A percentile compares a stretch with the other conserved stretches of the same genome.
phyloP scores from a whole-genome alignment of 2,329 filamentous ascomycete species.

The Nemania sp. region DNA sequence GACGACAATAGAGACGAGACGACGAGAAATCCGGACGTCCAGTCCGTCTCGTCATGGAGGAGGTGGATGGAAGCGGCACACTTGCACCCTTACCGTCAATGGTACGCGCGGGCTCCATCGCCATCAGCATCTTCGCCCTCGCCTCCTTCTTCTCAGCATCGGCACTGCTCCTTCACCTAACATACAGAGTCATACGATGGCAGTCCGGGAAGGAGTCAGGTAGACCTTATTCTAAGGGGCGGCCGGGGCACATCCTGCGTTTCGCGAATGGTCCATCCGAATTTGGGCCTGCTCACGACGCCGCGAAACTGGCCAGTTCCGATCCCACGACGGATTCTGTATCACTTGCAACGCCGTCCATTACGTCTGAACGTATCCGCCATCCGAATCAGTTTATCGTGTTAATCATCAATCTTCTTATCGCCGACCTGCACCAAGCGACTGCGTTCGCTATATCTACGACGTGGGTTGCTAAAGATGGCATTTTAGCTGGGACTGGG shows the following conservation, averaged over 20 bases:
- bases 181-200: constrained; percentile 45
- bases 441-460: constrained; percentile 67
- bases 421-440: constrained; percentile 70
- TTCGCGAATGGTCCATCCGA: constrained; percentile 25
- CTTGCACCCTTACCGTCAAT: constrained; percentile 44
- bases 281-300: constrained; percentile 27
- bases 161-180: constrained; percentile 43
- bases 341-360: constrained; percentile 6
- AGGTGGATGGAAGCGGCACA: constrained; percentile 23
- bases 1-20: constrained; percentile 6
- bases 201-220: constrained; percentile 27
- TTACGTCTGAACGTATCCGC: constrained; percentile 4
- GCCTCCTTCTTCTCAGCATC: constrained; percentile 44
- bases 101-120: constrained; percentile 44
- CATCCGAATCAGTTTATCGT: constrained; percentile 68
- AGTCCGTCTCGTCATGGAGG: constrained; percentile 10
- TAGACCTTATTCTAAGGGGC: not conserved
- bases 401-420: constrained; percentile 69
- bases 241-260: constrained; percentile 18
- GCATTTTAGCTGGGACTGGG: constrained; percentile 56
- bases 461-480: constrained; percentile 59
- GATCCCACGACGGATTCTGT: constrained; percentile 10
- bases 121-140: constrained; percentile 45
- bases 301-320: constrained; percentile 11
- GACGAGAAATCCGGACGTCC: not conserved